Percentiles rank a stretch among this genome's conserved stretches.
These are phyloP conservation scores for Lolium rigidum DNA, from an alignment of 176 grass and related monocot species.

Conservation along the genomic window DNA sequence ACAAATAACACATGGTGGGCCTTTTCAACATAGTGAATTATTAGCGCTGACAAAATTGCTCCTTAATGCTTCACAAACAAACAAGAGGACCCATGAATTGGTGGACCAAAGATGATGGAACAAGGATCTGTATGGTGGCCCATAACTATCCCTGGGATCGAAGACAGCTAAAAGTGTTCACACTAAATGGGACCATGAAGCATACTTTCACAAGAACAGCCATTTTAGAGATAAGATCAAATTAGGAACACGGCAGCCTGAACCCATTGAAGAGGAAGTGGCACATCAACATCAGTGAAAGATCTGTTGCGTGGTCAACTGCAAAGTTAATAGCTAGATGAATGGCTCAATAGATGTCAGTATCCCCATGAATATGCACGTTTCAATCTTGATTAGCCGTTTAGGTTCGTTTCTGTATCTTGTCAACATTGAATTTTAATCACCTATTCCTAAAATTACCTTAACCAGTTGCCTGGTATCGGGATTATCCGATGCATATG, in stretches of 20 bases:
- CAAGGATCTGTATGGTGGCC: conserved; percentile 52
- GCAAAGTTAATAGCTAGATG: conserved; percentile 27
- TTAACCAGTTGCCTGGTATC: background rate
- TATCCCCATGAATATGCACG: conserved; percentile 10
- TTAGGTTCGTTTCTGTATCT: background rate
- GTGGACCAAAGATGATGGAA: conserved; percentile 49
- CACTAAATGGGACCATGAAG: conserved; percentile 47
- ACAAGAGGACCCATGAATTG: conserved; percentile 52
- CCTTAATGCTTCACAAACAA: conserved; percentile 32
- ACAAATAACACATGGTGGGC: conserved; percentile 37
- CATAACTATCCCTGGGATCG: conserved; percentile 43
- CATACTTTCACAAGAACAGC: conserved; percentile 30
- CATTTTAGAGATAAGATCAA: conserved; percentile 46
- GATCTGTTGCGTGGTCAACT: conserved; percentile 25
- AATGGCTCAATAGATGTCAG: background rate
- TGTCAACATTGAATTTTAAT: conserved; percentile 1
- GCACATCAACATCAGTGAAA: conserved; percentile 47
- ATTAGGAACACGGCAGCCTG: conserved; percentile 22
- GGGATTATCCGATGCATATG: background rate
- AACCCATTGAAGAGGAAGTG: conserved; percentile 45
- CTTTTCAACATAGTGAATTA: background rate
- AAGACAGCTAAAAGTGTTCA: conserved; percentile 29
- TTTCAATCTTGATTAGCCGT: conserved; percentile 9
- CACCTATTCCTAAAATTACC: background rate
- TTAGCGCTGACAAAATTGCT: conserved; percentile 28